Percentiles rank a stretch among this genome's conserved stretches.
These are phyloP conservation scores for Acrocalymma vagum DNA, from an alignment of 2,329 filamentous ascomycete genomes.

Conservation along the genomic window DNA sequence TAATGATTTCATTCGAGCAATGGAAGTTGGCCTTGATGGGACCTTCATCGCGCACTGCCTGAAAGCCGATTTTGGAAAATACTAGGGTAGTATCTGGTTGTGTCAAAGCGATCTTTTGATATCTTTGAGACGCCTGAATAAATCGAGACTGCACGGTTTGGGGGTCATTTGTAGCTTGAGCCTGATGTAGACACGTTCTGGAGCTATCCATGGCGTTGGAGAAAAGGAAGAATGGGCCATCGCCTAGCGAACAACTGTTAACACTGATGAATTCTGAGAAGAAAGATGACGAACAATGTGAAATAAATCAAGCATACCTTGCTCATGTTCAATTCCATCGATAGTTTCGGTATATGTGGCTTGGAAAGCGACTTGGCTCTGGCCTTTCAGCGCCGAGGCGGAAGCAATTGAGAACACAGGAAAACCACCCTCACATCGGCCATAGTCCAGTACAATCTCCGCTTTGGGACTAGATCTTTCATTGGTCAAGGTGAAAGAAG, in stretches of 20 bases:
- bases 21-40: conserved; percentile 2
- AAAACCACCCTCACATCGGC: conserved; percentile 12
- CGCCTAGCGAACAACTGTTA: too few species aligned
- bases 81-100: conserved; percentile 5
- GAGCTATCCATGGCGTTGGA: conserved; percentile 20
- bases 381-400: conserved; percentile 1
- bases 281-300: too few species aligned
- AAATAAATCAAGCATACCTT: conserved; percentile 1
- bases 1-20: conserved; percentile 11
- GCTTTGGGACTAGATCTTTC: too few species aligned
- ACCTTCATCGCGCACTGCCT: conserved; percentile 6
- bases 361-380: neutral
- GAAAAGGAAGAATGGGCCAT: conserved; percentile 18
- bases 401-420: conserved; percentile 10
- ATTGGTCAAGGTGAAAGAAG: too few species aligned
- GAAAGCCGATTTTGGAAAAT: conserved; percentile 11
- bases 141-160: conserved; percentile 9
- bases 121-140: conserved; percentile 14
- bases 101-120: conserved; percentile 8
- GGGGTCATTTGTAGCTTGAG: neutral
- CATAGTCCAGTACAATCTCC: conserved; percentile 13
- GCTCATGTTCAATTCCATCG: conserved; percentile 14
- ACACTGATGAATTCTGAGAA: too few species aligned
- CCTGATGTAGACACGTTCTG: too few species aligned
- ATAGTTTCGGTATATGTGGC: conserved; percentile 14